Base-by-base conservation (phyloP, 768 basidiomycete genomes). In the Pleurotus cornucopiae region DNA sequence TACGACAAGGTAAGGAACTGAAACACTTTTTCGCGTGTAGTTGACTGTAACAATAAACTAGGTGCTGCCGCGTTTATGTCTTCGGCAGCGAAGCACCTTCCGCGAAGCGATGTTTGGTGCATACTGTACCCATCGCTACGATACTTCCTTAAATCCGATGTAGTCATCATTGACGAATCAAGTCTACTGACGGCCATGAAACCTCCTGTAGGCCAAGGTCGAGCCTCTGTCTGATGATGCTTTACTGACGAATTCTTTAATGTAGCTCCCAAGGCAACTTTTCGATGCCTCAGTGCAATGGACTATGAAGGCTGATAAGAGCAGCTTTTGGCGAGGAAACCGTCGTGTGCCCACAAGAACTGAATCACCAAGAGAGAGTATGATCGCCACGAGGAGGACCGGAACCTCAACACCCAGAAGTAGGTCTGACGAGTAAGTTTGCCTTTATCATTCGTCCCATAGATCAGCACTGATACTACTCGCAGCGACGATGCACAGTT, bases 71-170 rank as follows among this genome's bases (percentile, higher is more conserved):
- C 91, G 0, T 94, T 99, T 67, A 87, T 98, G 44, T 86, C 91
- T 2, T 86, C 92, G 3, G 88, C 92, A 6, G 87, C 89, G 2
- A 84, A 86, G 43, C 87, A 90, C 60, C 79, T 99, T 5, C 89
- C 89, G 0, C 70, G 77, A 2, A 94, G 92, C 53, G 97, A 99
- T 65, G 86, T 93, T 18, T 98, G 97, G 96, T 98, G 94, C 64
- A 96, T 98, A 41, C 69, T 99, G 6, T 98, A 98, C 62, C 96
- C 97, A 0, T 91, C 89, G 0, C 71, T 98, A 41, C 81, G 91
- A 46, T 88, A 94, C 63, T 85, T 94, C 57, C 74, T 98, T 39
- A 88, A 87, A 56, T 91, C 86, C 2, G 97, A 98, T 61, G 75
- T 98, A 18, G 78, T 77, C 2, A 77, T 78, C 5, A 81, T 98